phyloP scores from a whole-genome alignment of 1,139 yeast genomes.

The Suhomyces bokatorum region DNA sequence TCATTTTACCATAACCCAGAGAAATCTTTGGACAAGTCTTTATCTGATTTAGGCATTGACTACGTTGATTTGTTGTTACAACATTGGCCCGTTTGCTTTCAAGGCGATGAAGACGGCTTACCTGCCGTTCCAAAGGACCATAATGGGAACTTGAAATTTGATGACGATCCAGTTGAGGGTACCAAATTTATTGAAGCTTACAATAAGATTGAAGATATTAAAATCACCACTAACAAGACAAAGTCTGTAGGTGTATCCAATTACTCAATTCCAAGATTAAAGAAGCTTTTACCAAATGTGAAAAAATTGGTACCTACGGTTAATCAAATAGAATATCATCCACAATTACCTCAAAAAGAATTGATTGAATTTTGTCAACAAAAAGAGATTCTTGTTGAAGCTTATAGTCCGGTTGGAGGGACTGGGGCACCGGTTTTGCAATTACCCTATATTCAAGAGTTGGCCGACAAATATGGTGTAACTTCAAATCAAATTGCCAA shows the following conservation, averaged over 20 bases:
- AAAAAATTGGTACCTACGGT: slow-evolving; percentile 31
- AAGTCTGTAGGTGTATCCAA: slow-evolving; percentile 37
- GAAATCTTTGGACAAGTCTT: slow-evolving; percentile 37
- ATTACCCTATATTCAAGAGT: slow-evolving; percentile 30
- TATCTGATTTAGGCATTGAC: slow-evolving; percentile 46
- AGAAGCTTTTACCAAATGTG: slow-evolving; percentile 28
- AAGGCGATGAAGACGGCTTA: slow-evolving; percentile 39
- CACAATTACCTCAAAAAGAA: slow-evolving; percentile 41
- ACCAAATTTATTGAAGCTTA: slow-evolving; percentile 48
- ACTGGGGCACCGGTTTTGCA: slow-evolving; percentile 39
- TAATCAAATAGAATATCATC: slow-evolving; percentile 42
- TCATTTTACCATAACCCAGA: slow-evolving; percentile 40
- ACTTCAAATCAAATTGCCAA: slow-evolving; percentile 36
- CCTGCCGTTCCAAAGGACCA: slow-evolving; percentile 39
- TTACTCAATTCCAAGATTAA: slow-evolving; percentile 31
- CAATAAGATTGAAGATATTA: slow-evolving; percentile 46
- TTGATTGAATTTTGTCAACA: slow-evolving; percentile 29
- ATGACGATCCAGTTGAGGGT: slow-evolving; percentile 42
- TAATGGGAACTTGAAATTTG: slow-evolving; percentile 44
- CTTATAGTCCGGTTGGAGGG: slow-evolving; percentile 41
- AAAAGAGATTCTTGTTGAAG: slow-evolving; percentile 29
- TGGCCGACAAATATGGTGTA: slow-evolving; percentile 35
- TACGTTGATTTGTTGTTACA: slow-evolving; percentile 60
- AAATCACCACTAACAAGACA: slow-evolving; percentile 30
- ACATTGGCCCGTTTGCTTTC: slow-evolving; percentile 58